A percentile compares a stretch with the other conserved stretches of the same genome.
Conservation (phyloP, 305 asterid genomes). For the Fraxinus sp. region DNA sequence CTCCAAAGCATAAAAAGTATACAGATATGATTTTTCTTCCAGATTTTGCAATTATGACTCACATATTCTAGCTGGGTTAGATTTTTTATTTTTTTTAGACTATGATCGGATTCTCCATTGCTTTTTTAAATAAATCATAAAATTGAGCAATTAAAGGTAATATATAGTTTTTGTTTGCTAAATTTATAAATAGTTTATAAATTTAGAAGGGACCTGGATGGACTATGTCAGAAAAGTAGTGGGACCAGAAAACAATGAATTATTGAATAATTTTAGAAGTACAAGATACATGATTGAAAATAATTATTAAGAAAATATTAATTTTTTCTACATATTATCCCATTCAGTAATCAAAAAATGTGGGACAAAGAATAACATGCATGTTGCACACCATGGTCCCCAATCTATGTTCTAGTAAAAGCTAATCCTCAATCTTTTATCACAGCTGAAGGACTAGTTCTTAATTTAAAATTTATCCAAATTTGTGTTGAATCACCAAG, state of each 20-base stretch:
- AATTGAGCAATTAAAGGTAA: neutral
- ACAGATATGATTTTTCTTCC: neutral
- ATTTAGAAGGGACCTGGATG: neutral
- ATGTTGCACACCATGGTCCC: neutral
- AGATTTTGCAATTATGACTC: neutral
- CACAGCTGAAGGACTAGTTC: neutral
- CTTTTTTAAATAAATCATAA: neutral
- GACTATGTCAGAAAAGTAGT: neutral
- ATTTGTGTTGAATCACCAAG: neutral
- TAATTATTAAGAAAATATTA: neutral
- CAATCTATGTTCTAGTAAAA: neutral
- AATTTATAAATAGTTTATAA: too few species aligned
- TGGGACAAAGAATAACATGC: neutral
- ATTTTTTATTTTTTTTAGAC: neutral
- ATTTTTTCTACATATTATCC: neutral
- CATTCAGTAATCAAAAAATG: neutral
- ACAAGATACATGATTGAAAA: neutral
- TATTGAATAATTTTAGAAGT: neutral
- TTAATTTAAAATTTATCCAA: neutral
- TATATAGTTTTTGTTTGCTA: neutral
- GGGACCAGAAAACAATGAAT: constrained; percentile 9
- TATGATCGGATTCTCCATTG: neutral
- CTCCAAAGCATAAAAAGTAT: neutral
- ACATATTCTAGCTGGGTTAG: neutral
- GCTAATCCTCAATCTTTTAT: neutral